phyloP scores from a whole-genome alignment of 306 rosid species.

The Malus asiatica region DNA sequence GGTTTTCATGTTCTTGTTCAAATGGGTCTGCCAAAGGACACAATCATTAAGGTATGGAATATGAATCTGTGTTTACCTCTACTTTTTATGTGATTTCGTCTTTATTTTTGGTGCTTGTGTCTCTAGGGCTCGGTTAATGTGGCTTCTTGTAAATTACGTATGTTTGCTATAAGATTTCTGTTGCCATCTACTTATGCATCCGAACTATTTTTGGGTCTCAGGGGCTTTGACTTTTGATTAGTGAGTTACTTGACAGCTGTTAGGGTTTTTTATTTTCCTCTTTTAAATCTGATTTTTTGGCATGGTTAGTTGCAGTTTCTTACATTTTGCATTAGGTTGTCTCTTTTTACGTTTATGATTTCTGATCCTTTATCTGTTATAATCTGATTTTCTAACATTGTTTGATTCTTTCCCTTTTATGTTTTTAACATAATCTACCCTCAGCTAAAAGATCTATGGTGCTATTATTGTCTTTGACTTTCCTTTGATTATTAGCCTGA shows the following conservation, averaged over 20 bases:
- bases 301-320: background rate
- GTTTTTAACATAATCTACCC: background rate
- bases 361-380: background rate
- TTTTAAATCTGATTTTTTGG: background rate
- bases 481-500: background rate
- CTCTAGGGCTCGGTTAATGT: background rate
- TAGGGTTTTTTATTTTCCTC: background rate
- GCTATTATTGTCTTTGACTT: background rate
- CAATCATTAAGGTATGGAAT: slow-evolving; percentile 56
- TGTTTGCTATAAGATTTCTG: background rate
- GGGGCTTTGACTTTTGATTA: background rate
- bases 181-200: background rate
- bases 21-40: slow-evolving; percentile 52
- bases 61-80: background rate
- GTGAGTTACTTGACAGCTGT: background rate
- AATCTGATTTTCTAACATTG: background rate
- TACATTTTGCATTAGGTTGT: background rate
- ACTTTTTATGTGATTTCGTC: background rate
- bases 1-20: slow-evolving; percentile 46
- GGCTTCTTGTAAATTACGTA: background rate
- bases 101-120: background rate
- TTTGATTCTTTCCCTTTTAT: too few species aligned
- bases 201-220: background rate
- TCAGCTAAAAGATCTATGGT: background rate
- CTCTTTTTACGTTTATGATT: background rate